These are phyloP conservation scores for Pseudogymnoascus verrucosus DNA, from an alignment of 2,329 filamentous ascomycete species.

Conservation along the genomic window DNA sequence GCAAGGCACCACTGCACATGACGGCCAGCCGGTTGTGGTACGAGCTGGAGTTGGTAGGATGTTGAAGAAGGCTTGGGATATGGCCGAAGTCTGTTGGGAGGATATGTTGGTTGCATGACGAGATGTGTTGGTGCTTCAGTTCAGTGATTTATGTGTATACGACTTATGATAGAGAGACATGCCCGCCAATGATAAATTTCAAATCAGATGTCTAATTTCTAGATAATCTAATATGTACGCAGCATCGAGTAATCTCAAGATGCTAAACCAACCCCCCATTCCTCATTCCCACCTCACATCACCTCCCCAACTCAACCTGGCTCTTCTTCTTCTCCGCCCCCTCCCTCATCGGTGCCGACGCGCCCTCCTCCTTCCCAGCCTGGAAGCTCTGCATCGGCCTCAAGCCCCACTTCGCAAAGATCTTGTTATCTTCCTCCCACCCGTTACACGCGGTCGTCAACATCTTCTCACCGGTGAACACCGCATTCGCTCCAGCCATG, in stretches of 20 bases:
- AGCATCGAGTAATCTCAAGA: not conserved
- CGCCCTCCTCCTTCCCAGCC: conserved; percentile 21
- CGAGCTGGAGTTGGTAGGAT: not conserved
- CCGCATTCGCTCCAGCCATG: conserved; percentile 85
- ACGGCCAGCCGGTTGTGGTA: not conserved
- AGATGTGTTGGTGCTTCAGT: too few relatives aligned
- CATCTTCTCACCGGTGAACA: conserved; percentile 95
- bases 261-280: not conserved
- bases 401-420: conserved; percentile 79
- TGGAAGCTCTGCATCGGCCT: conserved; percentile 57
- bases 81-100: not conserved
- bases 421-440: conserved; percentile 78
- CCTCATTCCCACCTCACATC: not conserved
- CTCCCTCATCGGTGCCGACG: conserved; percentile 13
- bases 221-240: not conserved
- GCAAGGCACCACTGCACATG: not conserved
- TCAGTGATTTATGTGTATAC: too few relatives aligned
- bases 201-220: not conserved
- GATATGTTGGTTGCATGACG: not conserved
- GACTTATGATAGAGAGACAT: too few relatives aligned
- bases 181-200: not conserved
- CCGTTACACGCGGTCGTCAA: conserved; percentile 84
- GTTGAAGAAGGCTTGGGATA: not conserved
- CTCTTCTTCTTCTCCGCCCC: conserved; percentile 8
- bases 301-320: not conserved